Base-by-base conservation (phyloP, 2,329 filamentous ascomycete genomes). In the Microcyclosporella mali region DNA sequence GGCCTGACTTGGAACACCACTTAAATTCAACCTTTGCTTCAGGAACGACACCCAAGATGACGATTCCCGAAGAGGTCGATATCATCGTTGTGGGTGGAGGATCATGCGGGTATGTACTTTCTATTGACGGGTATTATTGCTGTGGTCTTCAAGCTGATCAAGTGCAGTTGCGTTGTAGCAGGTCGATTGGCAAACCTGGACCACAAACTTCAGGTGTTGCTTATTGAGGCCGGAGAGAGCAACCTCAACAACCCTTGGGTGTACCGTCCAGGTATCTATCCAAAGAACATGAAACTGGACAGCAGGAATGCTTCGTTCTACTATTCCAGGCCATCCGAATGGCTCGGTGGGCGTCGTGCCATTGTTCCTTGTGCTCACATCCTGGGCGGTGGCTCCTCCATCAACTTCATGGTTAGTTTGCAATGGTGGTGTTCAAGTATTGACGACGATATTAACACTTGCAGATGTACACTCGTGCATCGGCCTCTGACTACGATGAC, bases 231-330 rank as follows among this genome's bases (percentile, higher is more conserved):
- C 28, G 82, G 82, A 33, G 82, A 85, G 69, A 82, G 72, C 64
- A 86, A 85, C 58, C 64, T 85, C 45, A 88, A 88, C 69, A 86
- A 88, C 61, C 83, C 82, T 64, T 86, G 75, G 79, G 82, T 88
- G 10, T 87, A 76, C 67, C 78, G 83, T 4, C 84, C 83, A 2
- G 84, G 81, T 41, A 83, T 88, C 62, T 88, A 83, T 65, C 84
- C 84, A n/a, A 53, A 46, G 34, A 88, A 88, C 68, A 87, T 85
- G 82, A 81, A 86, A 66, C 62, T 86, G 46, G 83, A 87, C 72
- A 87, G 82, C 55, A 88, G 86, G 72, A 87, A 83, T 25, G 84
- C 85, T 27, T 84, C 83, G 0, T 89, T 89, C 66, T 90, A 89
- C 61, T 79, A 88, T 64, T 88, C 84, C 36, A 74, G 80, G 31